Evolutionary conservation across 176 grass and related monocot genomes (phyloP), one percentile per base, ranked within the genome.

Genomic region (Aegilops bicornis): DNA sequence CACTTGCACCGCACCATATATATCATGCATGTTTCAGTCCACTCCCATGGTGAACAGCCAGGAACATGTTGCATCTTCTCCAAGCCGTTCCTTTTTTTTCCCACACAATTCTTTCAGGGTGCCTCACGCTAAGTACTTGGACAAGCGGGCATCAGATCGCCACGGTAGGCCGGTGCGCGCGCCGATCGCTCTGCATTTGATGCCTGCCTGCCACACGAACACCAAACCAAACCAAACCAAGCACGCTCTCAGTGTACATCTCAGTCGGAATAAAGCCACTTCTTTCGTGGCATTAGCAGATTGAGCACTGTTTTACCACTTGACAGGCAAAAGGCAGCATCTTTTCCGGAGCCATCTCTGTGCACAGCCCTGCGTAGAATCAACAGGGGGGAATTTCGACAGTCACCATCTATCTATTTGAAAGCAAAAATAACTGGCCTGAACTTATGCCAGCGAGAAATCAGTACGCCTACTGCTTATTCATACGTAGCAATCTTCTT

Each of bases 291-390:
- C 42, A 61, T 60, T 37, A 61, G 58, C 33, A 29, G 64, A 71
- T 4, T 78, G 62, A 23, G 40, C 47, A 42, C 35, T 50, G 73
- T 23, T 54, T 81, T 91, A 91, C 90, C 90, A 88, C 90, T 85
- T 82, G 86, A 65, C 76, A 85, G 10, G 90, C 90, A 71, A 86
- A 91, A 65, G 86, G 78, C 32, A 88, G 27, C 90, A 91, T 86
- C 52, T 79, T 88, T 59, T 91, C 78, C 0, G 72, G 39, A 33
- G 86, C 64, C 82, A 88, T 86, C 17, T 72, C 77, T 25, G 31
- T 52, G 17, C 82, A 91, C 69, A 88, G 33, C 78, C 78, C 90
- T 91, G 39, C 12, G 64, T 43, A 73, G 0, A 69, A 52, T 71
- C 33, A 63, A 39, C 7, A 88, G 2, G 20, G 13, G 30, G 83